Percentiles rank a stretch among this genome's conserved stretches.
Evolutionary conservation across 306 rosid genomes (phyloP).

Genomic region (Cicer arietinum): DNA sequence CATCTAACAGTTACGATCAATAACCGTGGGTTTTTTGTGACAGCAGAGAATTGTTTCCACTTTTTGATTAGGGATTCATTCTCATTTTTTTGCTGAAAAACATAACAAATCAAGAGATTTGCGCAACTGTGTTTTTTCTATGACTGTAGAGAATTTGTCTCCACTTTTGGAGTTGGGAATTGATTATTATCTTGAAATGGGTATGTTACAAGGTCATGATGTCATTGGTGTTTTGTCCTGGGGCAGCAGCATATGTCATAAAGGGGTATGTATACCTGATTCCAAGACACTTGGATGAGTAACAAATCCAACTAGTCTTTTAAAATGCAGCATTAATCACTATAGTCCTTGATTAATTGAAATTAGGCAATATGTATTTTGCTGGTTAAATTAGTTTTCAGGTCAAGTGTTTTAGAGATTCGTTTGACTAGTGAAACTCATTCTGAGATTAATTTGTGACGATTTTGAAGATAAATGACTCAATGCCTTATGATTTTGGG

Average conservation of each 20-base stretch:
- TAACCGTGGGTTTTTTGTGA: not conserved
- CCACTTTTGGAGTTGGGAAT: not conserved
- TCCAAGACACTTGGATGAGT: not conserved
- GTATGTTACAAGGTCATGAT: not conserved
- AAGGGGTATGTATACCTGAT: not conserved
- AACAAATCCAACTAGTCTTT: not conserved
- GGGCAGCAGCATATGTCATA: not conserved
- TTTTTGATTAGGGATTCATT: not conserved
- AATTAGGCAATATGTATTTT: not conserved
- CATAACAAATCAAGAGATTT: not conserved
- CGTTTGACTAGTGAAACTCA: no score
- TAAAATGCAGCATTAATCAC: not conserved
- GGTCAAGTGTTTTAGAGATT: not conserved
- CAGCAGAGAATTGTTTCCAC: not conserved
- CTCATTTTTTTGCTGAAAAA: not conserved
- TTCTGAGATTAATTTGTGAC: no score
- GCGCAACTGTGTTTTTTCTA: not conserved
- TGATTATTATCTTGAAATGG: not conserved
- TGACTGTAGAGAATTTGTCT: not conserved
- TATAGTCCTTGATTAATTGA: not conserved
- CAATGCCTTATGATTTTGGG: no score
- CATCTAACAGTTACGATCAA: constrained; percentile 7
- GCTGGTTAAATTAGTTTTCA: not conserved
- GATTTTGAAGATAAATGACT: not conserved
- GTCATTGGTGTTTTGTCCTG: not conserved